phyloP scores from a whole-genome alignment of 176 grass and related monocot species.

The Oryza rufipogon region DNA sequence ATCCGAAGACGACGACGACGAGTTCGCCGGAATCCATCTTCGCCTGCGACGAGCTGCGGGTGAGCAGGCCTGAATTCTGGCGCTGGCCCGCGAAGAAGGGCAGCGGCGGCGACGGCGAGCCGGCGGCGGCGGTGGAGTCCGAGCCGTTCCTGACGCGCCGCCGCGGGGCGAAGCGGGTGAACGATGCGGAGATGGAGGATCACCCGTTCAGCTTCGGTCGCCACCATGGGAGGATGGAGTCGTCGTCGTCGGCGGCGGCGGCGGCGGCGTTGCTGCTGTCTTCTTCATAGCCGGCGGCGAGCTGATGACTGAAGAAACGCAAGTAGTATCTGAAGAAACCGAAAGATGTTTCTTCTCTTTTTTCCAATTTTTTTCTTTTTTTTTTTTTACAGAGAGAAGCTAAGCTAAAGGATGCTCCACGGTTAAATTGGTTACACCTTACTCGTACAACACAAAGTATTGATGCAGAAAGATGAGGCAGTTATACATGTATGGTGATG shows the following conservation, averaged over 20 bases:
- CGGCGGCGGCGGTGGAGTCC: neutral
- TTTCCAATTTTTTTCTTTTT: neutral
- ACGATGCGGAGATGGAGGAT: neutral
- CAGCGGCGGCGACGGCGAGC: neutral
- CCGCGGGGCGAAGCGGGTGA: slow-evolving; percentile 12
- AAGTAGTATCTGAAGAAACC: neutral
- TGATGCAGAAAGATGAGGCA: neutral
- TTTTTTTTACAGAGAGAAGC: neutral
- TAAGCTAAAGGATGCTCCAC: too few species aligned
- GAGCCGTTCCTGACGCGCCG: slow-evolving; percentile 27
- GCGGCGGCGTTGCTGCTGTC: neutral
- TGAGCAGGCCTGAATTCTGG: neutral
- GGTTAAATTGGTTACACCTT: too few species aligned
- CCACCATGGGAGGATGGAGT: neutral
- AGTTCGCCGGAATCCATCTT: too few species aligned
- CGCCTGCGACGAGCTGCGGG: neutral
- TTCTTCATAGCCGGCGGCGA: slow-evolving; percentile 27
- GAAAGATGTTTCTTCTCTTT: neutral
- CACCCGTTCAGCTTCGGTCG: slow-evolving; percentile 40
- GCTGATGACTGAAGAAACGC: neutral
- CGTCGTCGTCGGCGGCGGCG: neutral
- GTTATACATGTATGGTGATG: neutral
- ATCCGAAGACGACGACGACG: neutral
- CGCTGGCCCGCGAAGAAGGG: neutral
- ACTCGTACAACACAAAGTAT: neutral